phyloP scores from a whole-genome alignment of 108 stramenopile species.

The Cyclotella atomus region DNA sequence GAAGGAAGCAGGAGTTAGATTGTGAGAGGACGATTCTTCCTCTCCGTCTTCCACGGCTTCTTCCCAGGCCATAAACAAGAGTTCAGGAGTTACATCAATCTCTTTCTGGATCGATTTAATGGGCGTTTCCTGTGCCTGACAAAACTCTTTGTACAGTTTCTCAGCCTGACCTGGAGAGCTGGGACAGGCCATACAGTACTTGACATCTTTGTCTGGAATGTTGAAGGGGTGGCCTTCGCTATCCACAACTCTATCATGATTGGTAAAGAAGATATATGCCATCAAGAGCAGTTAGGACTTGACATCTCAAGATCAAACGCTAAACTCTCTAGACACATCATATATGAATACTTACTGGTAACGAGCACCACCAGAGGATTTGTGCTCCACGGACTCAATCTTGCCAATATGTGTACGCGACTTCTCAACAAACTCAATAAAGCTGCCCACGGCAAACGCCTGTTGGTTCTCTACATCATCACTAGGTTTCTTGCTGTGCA shows the following conservation, averaged over 20 bases:
- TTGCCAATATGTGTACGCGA: conserved; percentile 56
- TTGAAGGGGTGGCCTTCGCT: conserved; percentile 53
- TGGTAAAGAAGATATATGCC: too few species aligned
- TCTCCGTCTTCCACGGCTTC: conserved; percentile 50
- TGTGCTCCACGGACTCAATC: conserved; percentile 54
- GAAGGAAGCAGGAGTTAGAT: conserved; percentile 46
- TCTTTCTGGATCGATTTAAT: conserved; percentile 36
- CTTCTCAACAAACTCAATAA: conserved; percentile 62
- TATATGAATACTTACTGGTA: conserved; percentile 45
- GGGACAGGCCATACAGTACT: conserved; percentile 54
- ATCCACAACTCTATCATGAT: conserved; percentile 43
- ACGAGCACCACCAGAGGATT: conserved; percentile 57
- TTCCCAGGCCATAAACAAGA: conserved; percentile 68
- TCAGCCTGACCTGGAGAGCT: conserved; percentile 45
- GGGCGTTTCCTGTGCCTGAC: conserved; percentile 41
- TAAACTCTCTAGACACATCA: too few species aligned
- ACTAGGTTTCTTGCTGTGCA: conserved; percentile 26
- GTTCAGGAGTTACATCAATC: conserved; percentile 54
- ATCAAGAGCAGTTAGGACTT: too few species aligned
- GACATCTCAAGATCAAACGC: too few species aligned
- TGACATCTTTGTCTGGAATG: conserved; percentile 58
- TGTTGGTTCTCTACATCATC: conserved; percentile 47
- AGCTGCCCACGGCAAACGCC: conserved; percentile 48
- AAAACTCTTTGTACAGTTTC: conserved; percentile 55
- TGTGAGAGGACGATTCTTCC: conserved; percentile 14